Conservation (phyloP, 2,329 filamentous ascomycete species). For the Metarhizium brunneum region DNA sequence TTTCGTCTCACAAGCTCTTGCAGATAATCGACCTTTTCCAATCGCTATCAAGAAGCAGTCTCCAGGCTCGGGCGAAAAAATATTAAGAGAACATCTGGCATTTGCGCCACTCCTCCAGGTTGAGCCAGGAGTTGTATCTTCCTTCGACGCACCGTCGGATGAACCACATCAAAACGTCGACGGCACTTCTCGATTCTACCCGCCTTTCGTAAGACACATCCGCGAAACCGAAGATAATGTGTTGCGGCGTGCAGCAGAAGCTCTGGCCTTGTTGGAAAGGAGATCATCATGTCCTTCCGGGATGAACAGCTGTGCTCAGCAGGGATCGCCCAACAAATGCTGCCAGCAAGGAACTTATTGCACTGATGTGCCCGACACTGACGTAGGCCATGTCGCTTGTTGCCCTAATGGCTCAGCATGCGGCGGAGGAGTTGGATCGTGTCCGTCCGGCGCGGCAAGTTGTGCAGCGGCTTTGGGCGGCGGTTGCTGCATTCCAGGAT, state of each 20-base stretch:
- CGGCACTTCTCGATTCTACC: constrained; percentile 23
- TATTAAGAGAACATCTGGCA: constrained; percentile 57
- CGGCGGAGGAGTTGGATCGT: constrained; percentile 52
- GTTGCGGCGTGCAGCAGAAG: constrained; percentile 36
- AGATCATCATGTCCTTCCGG: constrained; percentile 60
- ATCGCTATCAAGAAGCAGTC: constrained; percentile 65
- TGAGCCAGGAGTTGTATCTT: constrained; percentile 12
- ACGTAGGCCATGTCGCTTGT: constrained; percentile 62
- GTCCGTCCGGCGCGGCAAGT: constrained; percentile 50
- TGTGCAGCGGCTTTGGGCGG: constrained; percentile 59
- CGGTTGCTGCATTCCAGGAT: constrained; percentile 68
- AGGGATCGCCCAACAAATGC: constrained; percentile 63
- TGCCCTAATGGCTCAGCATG: constrained; percentile 59
- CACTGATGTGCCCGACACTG: constrained; percentile 51
- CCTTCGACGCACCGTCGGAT: constrained; percentile 12
- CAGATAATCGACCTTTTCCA: constrained; percentile 32
- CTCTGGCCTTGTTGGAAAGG: constrained; percentile 38
- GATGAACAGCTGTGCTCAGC: constrained; percentile 54
- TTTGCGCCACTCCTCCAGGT: constrained; percentile 24
- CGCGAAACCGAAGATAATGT: constrained; percentile 17
- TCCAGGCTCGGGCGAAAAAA: constrained; percentile 62
- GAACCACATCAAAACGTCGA: constrained; percentile 16
- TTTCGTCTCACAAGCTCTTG: constrained; percentile 23
- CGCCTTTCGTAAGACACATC: constrained; percentile 42
- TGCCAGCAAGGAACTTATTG: constrained; percentile 60